These are phyloP conservation scores for Dactylellina cionopaga DNA, from an alignment of 2,329 filamentous ascomycete species.

Conservation along the genomic window DNA sequence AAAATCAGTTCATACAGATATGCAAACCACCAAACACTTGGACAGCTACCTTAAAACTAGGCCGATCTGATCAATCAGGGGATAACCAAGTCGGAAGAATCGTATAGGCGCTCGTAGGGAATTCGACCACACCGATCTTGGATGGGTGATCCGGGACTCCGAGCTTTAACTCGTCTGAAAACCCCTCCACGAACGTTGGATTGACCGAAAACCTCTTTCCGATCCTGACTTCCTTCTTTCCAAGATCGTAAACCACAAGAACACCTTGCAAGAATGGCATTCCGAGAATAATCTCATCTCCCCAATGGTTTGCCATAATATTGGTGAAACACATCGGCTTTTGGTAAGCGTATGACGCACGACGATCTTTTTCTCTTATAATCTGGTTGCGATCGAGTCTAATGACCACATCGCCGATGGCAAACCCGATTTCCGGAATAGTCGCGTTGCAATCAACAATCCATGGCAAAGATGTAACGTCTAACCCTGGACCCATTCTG, in stretches of 20 bases:
- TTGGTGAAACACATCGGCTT: conserved; percentile 13
- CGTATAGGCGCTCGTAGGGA: not conserved
- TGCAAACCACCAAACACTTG: too few relatives aligned
- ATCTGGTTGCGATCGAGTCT: conserved; percentile 22
- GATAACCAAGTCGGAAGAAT: too few relatives aligned
- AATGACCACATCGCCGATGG: conserved; percentile 31
- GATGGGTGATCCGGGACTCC: not conserved
- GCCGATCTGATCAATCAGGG: too few relatives aligned
- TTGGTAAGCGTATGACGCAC: not conserved
- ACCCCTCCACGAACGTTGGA: conserved; percentile 6
- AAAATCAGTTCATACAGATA: too few relatives aligned
- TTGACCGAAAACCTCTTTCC: conserved; percentile 23
- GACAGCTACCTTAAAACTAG: too few relatives aligned
- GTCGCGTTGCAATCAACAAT: conserved; percentile 19
- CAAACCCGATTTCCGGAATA: conserved; percentile 25
- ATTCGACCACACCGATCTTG: not conserved
- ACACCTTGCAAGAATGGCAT: conserved; percentile 35
- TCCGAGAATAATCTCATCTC: conserved; percentile 20
- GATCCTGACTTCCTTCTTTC: conserved; percentile 25
- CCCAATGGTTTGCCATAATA: conserved; percentile 13
- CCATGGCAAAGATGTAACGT: not conserved
- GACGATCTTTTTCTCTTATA: not conserved
- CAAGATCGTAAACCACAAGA: conserved; percentile 27
- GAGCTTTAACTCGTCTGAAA: not conserved
- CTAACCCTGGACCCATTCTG: not conserved